Conservation (phyloP, 345 rosid genomes). For the Syzygium grande region DNA sequence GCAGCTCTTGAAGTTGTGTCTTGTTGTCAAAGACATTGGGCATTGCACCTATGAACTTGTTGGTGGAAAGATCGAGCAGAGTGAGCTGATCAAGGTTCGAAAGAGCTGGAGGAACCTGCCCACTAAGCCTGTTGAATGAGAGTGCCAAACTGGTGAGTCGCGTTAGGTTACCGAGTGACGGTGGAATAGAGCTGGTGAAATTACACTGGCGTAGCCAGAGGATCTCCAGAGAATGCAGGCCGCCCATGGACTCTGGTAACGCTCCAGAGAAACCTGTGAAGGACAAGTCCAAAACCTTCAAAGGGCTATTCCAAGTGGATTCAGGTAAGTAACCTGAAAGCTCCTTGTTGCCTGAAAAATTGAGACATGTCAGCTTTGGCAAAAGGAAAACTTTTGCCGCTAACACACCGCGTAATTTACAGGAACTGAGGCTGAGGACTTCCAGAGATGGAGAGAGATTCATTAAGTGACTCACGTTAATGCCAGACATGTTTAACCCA, state of each 20-base stretch:
- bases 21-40: neutral
- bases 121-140: neutral
- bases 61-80: neutral
- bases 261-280: neutral
- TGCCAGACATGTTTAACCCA: neutral
- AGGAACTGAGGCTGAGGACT: neutral
- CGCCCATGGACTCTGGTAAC: constrained; percentile 10
- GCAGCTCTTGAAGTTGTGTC: neutral
- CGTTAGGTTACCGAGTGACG: constrained; percentile 12
- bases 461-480: neutral
- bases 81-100: neutral
- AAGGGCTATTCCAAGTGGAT: constrained; percentile 1
- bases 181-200: constrained; percentile 14
- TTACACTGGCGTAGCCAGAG: neutral
- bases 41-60: neutral
- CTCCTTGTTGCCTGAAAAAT: neutral
- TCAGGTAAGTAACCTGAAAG: neutral
- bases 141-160: constrained; percentile 1
- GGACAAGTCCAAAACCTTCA: neutral
- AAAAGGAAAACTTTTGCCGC: neutral
- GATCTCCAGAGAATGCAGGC: neutral
- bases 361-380: neutral
- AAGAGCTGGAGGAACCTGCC: neutral
- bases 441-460: neutral
- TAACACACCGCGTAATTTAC: fast-evolving